These are phyloP conservation scores for Strobilomyces echinocephalus DNA, from an alignment of 768 basidiomycete species.

Conservation along the genomic window DNA sequence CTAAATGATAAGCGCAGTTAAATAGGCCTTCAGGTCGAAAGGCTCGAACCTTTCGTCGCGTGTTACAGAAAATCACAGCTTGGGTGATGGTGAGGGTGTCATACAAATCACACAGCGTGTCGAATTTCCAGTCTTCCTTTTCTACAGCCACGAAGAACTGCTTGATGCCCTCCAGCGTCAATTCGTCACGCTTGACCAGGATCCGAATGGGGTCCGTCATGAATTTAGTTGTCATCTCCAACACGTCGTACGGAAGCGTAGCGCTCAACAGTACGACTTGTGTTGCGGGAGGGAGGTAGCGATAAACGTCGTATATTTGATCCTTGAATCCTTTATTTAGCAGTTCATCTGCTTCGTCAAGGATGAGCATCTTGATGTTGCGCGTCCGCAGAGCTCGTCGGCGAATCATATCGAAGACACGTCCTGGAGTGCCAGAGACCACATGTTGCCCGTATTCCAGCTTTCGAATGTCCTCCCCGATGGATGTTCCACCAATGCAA, in stretches of 20 bases:
- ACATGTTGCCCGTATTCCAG: slow-evolving; percentile 97
- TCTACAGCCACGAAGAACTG: slow-evolving; percentile 98
- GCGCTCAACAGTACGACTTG: slow-evolving; percentile 97
- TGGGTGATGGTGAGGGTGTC: slow-evolving; percentile 98
- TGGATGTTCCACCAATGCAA: slow-evolving; percentile 95
- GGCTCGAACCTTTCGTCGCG: slow-evolving; percentile 77
- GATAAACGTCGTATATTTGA: slow-evolving; percentile 98
- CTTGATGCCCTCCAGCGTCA: slow-evolving; percentile 94
- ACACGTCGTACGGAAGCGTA: slow-evolving; percentile 91
- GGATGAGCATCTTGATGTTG: slow-evolving; percentile 96
- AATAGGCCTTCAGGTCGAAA: background rate
- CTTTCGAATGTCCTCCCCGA: slow-evolving; percentile 96
- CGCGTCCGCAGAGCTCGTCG: slow-evolving; percentile 88
- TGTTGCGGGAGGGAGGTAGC: slow-evolving; percentile 93
- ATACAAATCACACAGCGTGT: slow-evolving; percentile 94
- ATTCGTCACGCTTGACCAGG: slow-evolving; percentile 97
- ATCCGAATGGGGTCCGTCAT: slow-evolving; percentile 99
- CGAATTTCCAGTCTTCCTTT: slow-evolving; percentile 99
- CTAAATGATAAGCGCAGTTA: slow-evolving; percentile 8
- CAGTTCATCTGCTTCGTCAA: slow-evolving; percentile 94
- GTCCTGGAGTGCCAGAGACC: slow-evolving; percentile 94
- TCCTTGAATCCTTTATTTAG: slow-evolving; percentile 99
- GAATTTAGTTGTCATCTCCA: slow-evolving; percentile 99
- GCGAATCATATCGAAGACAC: slow-evolving; percentile 99
- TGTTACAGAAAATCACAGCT: slow-evolving; percentile 99